Conservation (phyloP, 148 eudicot genomes). For the Fagopyrum homotropicum region DNA sequence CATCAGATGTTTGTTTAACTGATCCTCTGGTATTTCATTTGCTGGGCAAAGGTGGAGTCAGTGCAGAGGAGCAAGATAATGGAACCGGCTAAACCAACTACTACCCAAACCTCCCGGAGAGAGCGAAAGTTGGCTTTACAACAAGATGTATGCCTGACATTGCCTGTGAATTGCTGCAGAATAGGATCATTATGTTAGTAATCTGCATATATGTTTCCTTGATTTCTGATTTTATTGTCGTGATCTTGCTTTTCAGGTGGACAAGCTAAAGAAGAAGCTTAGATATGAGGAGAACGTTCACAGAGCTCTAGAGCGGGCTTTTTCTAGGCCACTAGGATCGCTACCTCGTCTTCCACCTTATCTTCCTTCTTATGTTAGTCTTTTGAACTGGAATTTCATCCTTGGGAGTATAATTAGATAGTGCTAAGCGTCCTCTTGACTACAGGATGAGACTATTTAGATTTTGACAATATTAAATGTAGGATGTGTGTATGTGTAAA, state of each 20-base stretch:
- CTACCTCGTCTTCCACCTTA: slow-evolving; percentile 80
- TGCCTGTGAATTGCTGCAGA: too few relatives aligned
- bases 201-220: neutral
- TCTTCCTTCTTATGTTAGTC: slow-evolving; percentile 68
- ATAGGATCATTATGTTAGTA: neutral
- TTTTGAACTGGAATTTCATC: neutral
- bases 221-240: neutral
- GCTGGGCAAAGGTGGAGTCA: slow-evolving; percentile 9
- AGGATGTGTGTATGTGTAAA: neutral
- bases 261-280: slow-evolving; percentile 67
- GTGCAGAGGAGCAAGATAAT: slow-evolving; percentile 8
- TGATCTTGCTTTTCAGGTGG: slow-evolving; percentile 40
- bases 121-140: slow-evolving; percentile 16
- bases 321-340: slow-evolving; percentile 64
- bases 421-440: neutral
- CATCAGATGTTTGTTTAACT: slow-evolving; percentile 3
- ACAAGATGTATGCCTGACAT: slow-evolving; percentile 13
- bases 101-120: slow-evolving; percentile 12
- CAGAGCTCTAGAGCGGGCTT: slow-evolving; percentile 70
- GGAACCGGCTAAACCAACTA: slow-evolving; percentile 5
- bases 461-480: neutral
- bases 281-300: slow-evolving; percentile 76
- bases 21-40: neutral
- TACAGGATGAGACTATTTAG: neutral
- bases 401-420: neutral